Evolutionary conservation across 2,329 filamentous ascomycete species (phyloP), one percentile per base, ranked within the genome.

Genomic region (Claviceps sp.): DNA sequence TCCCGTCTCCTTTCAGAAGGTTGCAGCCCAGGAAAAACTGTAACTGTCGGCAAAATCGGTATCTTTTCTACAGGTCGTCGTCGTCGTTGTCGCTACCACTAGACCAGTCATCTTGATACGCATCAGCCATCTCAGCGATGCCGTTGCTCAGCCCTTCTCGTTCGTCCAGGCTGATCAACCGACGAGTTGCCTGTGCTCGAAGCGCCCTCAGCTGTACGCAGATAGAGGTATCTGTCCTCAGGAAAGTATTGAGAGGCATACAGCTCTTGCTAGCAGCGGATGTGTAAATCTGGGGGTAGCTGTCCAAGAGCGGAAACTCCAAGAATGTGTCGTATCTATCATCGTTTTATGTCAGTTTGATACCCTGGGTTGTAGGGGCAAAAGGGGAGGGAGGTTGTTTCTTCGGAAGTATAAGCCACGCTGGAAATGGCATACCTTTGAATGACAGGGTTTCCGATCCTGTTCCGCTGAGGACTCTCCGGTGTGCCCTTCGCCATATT

Each of bases 41-140:
- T 34, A 3, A 34, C 30, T 34, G 30, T 34, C 30, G 4, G 30
- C 30, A 34, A 34, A 34, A 34, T 34, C 30, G 8, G 30, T 11
- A 3, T 6, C 22, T 26, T 14, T n/a, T 52, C 56, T 56, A 63
- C n/a, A 65, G 47, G 34, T 78, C 73, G 49, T 88, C 84, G 53
- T 88, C 82, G 20, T 80, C 83, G 8, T 81, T 76, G 59, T 87
- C 85, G 53, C 80, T 84, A 24, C 82, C 88, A 61, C 85, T 88
- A 13, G 81, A 82, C 86, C 88, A 95, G 1, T 88, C 88, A 55
- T 93, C 87, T 59, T 88, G 82, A 65, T 96, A 97, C 54, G 86
- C 86, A 62, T 95, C 90, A 1, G 85, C 84, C 60, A 97, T 82
- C 54, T 86, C 84, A 24, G 85, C 82, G 41, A 98, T 72, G 13